phyloP scores from a whole-genome alignment of 2,329 filamentous ascomycete species.

The Phyllosticta citriasiana region DNA sequence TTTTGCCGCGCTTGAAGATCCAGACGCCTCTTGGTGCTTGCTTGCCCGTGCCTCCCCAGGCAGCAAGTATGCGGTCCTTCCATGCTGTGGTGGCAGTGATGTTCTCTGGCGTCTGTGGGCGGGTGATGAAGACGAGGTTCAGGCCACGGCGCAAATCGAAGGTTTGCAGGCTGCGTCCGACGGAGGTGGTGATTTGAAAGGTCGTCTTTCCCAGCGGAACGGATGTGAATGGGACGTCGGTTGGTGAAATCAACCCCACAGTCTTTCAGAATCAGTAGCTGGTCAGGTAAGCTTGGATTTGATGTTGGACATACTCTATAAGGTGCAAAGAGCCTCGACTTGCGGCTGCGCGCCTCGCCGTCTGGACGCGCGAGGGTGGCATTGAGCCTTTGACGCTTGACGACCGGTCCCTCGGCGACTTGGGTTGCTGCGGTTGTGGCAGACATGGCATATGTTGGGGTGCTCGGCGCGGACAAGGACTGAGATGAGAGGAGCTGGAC shows the following conservation, averaged over 20 bases:
- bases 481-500: constrained; percentile 1
- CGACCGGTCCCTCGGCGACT: constrained; percentile 45
- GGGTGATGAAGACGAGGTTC: constrained; percentile 85
- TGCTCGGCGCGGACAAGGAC: neutral
- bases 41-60: constrained; percentile 60
- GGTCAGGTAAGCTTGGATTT: constrained; percentile 13
- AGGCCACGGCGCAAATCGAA: constrained; percentile 88
- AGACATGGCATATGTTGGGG: neutral
- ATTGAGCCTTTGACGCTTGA: constrained; percentile 65
- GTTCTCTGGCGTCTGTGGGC: constrained; percentile 73
- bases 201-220: constrained; percentile 85
- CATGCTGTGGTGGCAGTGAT: constrained; percentile 84
- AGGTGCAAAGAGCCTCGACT: constrained; percentile 82
- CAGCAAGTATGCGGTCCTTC: constrained; percentile 80
- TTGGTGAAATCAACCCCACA: constrained; percentile 86
- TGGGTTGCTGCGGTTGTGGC: constrained; percentile 22
- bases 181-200: constrained; percentile 94
- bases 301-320: constrained; percentile 58
- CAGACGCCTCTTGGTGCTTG: constrained; percentile 60
- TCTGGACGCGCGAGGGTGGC: constrained; percentile 18
- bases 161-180: constrained; percentile 82
- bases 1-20: constrained; percentile 87
- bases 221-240: constrained; percentile 78
- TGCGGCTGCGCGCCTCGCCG: constrained; percentile 16
- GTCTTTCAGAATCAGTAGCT: constrained; percentile 47